A percentile compares a stretch with the other conserved stretches of the same genome.
These are phyloP conservation scores for Citeromyces nyonsensis DNA, from an alignment of 805 yeast genomes.

Conservation along the genomic window DNA sequence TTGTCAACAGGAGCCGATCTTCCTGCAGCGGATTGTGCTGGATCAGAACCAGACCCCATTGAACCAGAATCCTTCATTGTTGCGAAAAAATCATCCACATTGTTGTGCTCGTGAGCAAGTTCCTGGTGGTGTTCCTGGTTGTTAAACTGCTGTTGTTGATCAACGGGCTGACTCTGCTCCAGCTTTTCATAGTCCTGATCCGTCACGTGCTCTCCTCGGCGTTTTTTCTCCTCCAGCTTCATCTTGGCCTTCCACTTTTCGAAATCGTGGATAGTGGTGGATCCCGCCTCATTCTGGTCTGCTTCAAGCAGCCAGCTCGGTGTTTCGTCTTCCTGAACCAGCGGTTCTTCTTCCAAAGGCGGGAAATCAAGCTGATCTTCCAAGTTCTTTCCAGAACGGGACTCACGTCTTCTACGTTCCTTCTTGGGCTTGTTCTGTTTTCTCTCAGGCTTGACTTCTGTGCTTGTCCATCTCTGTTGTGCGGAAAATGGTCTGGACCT, in stretches of 20 bases:
- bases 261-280: slow-evolving; percentile 33
- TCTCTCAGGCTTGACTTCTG: slow-evolving; percentile 3
- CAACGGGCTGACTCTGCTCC: background rate
- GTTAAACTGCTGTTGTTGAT: background rate
- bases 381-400: no score
- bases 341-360: slow-evolving; percentile 8
- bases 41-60: no score
- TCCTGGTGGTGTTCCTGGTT: slow-evolving; percentile 2
- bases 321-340: slow-evolving; percentile 15
- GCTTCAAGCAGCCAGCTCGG: slow-evolving; percentile 20
- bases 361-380: slow-evolving; percentile 6
- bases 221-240: slow-evolving; percentile 31
- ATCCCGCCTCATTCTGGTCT: slow-evolving; percentile 23
- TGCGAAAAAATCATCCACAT: background rate
- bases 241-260: slow-evolving; percentile 42
- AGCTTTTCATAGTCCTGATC: slow-evolving; percentile 7
- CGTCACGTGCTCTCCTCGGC: slow-evolving; percentile 23
- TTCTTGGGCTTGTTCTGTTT: slow-evolving; percentile 3
- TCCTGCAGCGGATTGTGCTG: no score
- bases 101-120: background rate
- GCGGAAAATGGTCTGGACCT: slow-evolving; percentile 5
- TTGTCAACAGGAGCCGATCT: no score
- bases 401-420: slow-evolving; percentile 3
- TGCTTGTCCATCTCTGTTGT: slow-evolving; percentile 4
- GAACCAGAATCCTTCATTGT: no score